Evolutionary conservation across 768 basidiomycete species (phyloP), one percentile per base, ranked within the genome.

Genomic region (Phaeotremella skinneri): DNA sequence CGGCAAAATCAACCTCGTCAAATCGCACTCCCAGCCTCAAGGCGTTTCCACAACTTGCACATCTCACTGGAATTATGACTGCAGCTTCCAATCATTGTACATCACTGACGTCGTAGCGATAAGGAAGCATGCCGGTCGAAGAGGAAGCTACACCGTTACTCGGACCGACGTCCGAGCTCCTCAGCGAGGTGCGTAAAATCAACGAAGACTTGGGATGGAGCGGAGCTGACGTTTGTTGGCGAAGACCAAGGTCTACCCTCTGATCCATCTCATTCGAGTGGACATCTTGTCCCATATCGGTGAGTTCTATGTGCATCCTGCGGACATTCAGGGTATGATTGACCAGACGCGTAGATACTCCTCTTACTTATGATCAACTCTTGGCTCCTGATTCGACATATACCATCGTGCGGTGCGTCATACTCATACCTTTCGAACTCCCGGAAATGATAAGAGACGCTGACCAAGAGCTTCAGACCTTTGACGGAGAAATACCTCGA

Each of bases 331-430:
- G 64, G 26, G 45, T 57, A 14, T 20, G 34, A 37, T 37, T 37
- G n/a, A n/a, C 20, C 41, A 9, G 26, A 39, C 26, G 17, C n/a
- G 3, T 56, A 89, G 91, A 96, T 75, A 89, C 91, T 0, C 90
- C 93, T 6, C 81, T 96, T 60, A 83, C 83, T 0, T 85, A 87
- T 62, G 90, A 91, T 16, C 76, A 93, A 86, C 80, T 96, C 45
- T 83, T 82, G 1, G 86, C 87, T 1, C 90, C 93, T 1, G 93
- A 97, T 74, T 82, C 92, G 32, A 91, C 88, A 1, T 96, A 96
- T 73, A 88, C 90, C 0, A 85, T 97, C 61, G 81, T 94, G 17
- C 55, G 76, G 77, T 75, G n/a, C 47, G 70, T 55, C 27, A 17
- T 11, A 9, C 23, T 23, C 6, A 23, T 17, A 47, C 7, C 21